Evolutionary conservation across 148 eudicot genomes (phyloP), one percentile per base, ranked within the genome.

Genomic region (Polygonum maritimum): DNA sequence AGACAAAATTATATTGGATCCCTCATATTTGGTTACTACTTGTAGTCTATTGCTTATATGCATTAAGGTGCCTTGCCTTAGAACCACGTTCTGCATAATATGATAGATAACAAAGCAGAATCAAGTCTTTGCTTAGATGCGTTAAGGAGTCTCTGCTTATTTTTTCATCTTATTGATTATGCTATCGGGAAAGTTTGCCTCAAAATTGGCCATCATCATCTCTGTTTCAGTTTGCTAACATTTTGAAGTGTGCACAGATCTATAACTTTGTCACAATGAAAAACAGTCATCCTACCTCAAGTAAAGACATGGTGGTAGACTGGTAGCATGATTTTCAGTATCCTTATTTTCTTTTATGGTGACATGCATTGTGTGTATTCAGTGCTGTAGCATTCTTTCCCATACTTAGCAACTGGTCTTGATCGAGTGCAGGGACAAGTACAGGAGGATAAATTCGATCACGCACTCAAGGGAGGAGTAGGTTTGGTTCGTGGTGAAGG

Each of bases 401-500:
- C 0, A 36, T 67, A 15, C 71, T 67, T 3, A 67, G n/a, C 45
- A 67, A 16, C 21, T 67, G 21, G 19, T 67, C 10, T 22, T 62
- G 12, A 13, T 14, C 38, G 45, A 67, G 14, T 67, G 45, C 71
- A 67, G 71, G 16, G 16, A 62, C 36, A 31, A 31, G 69, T 62
- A 12, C 69, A 13, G 31, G 69, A 62, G 31, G 16, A 62, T 5
- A 62, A 22, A 62, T 15, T 62, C 69, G 21, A 26, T 11, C 36
- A 62, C 10, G 26, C 38, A 62, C 69, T 62, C 31, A 13, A 31
- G 4, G 71, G 71, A 15, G 21, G 31, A 26, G 31, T 36, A 35
- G 71, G 71, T 67, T 67, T 19, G 21, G 45, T 38, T 67, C 9
- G 45, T 16, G 71, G 71, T 36, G 71, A 67, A 67, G 71, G 45